Conservation (phyloP, 2,329 filamentous ascomycete species). For the Xylaria sp. region DNA sequence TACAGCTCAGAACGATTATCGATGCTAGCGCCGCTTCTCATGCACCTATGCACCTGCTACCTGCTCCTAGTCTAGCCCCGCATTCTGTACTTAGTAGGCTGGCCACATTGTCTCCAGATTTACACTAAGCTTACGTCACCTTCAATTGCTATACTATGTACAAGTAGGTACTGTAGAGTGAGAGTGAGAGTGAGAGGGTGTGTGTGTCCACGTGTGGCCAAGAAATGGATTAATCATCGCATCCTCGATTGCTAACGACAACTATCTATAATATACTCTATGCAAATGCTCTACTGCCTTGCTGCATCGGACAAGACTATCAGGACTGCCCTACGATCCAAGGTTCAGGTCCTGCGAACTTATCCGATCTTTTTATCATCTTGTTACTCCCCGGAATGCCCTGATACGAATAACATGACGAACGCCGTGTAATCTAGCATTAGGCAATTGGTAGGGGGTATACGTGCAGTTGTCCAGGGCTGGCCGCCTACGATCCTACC, state of each 20-base stretch:
- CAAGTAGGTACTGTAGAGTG: too few relatives aligned
- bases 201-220: too few relatives aligned
- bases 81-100: background rate
- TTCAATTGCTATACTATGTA: too few relatives aligned
- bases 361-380: background rate
- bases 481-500: too few relatives aligned
- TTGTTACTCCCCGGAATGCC: background rate
- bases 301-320: background rate
- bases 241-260: background rate
- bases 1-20: background rate
- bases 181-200: too few relatives aligned
- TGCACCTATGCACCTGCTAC: too few relatives aligned
- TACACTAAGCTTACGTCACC: slow-evolving; percentile 21
- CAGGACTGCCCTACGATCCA: too few relatives aligned
- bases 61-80: slow-evolving; percentile 12
- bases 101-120: background rate
- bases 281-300: too few relatives aligned
- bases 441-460: background rate
- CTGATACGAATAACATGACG: background rate
- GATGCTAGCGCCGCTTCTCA: too few relatives aligned
- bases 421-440: background rate
- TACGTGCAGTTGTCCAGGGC: too few relatives aligned
- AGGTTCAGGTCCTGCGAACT: background rate
- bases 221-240: slow-evolving; percentile 1
- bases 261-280: background rate